Evolutionary conservation across 1,284 basidiomycete species (phyloP).

Genomic region (Tilletia horrida): DNA sequence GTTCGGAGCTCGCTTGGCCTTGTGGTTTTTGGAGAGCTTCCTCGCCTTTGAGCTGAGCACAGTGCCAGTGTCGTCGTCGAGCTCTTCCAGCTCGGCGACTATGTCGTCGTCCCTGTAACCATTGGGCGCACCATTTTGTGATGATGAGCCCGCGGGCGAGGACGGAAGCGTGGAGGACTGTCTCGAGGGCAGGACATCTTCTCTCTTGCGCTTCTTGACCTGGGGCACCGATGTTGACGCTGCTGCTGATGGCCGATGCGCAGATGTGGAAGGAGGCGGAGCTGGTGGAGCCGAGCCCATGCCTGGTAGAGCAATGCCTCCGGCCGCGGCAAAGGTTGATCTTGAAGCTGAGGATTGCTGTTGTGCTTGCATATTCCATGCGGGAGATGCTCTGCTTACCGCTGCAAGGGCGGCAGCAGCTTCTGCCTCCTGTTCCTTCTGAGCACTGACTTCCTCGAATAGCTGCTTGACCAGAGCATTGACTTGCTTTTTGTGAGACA

Average conservation of each 20-base stretch:
- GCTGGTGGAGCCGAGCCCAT: constrained; percentile 38
- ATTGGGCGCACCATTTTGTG: constrained; percentile 11
- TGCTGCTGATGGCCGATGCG: neutral
- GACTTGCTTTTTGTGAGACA: constrained; percentile 40
- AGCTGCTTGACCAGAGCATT: constrained; percentile 45
- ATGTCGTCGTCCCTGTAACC: constrained; percentile 29
- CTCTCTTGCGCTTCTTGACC: constrained; percentile 22
- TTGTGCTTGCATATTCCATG: neutral
- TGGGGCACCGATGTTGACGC: neutral
- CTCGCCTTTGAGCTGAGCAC: constrained; percentile 21
- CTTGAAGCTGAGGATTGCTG: neutral
- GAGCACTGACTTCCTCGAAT: constrained; percentile 42
- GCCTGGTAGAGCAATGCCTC: constrained; percentile 41
- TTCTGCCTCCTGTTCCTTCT: neutral
- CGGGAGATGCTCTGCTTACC: neutral
- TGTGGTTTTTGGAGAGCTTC: constrained; percentile 43
- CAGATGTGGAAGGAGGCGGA: neutral
- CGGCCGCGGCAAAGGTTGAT: constrained; percentile 27
- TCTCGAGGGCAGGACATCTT: neutral
- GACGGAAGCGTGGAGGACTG: constrained; percentile 4
- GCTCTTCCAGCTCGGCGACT: constrained; percentile 28
- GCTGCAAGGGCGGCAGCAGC: constrained; percentile 5
- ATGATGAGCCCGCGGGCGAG: constrained; percentile 26
- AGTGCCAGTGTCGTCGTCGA: constrained; percentile 7
- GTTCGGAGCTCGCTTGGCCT: constrained; percentile 43